Conservation (phyloP, 2,329 filamentous ascomycete genomes). For the Cadophora sp. region DNA sequence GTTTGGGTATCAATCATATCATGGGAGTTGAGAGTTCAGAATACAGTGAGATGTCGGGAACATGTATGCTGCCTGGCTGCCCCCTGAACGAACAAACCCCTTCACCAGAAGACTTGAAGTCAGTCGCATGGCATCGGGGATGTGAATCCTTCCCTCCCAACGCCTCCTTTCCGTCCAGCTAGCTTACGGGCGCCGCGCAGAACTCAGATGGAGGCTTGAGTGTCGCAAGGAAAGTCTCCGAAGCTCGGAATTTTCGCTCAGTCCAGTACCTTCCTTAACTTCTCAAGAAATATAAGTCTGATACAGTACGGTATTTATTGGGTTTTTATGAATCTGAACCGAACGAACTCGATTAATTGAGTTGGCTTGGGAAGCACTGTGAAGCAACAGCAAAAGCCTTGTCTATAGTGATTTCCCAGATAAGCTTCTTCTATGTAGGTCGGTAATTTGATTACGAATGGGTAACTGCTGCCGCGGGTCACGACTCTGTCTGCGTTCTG, state of each 20-base stretch:
- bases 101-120: neutral
- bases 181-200: too few relatives aligned
- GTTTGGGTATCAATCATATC: too few relatives aligned
- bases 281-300: too few relatives aligned
- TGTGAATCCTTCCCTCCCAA: neutral
- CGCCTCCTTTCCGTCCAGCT: neutral
- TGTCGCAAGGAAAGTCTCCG: conserved; percentile 8
- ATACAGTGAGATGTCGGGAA: too few relatives aligned
- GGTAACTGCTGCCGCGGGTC: neutral
- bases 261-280: too few relatives aligned
- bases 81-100: neutral
- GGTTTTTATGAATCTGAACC: neutral
- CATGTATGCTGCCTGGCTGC: too few relatives aligned
- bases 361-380: too few relatives aligned
- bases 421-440: conserved; percentile 3
- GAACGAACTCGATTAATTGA: too few relatives aligned
- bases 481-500: conserved; percentile 12
- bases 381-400: neutral
- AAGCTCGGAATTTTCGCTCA: neutral
- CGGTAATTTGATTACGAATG: neutral
- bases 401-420: conserved; percentile 5
- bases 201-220: conserved; percentile 8
- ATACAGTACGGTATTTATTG: neutral
- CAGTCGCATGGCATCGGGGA: neutral
- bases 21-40: too few relatives aligned